Evolutionary conservation across 1,284 basidiomycete genomes (phyloP).

Genomic region (Xerocomus amazonicus): DNA sequence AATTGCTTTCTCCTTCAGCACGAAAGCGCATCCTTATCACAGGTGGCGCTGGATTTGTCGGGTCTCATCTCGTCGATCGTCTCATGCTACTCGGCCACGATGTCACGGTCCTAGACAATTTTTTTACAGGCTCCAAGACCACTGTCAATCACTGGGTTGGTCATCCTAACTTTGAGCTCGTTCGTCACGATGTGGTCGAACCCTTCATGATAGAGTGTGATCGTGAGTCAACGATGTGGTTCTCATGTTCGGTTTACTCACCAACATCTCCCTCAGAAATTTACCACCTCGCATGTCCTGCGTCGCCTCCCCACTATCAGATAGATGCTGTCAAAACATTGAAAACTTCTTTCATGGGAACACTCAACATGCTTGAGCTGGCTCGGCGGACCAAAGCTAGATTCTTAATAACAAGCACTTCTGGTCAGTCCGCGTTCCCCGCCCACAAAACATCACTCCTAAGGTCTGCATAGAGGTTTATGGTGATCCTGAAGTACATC

Average conservation of each 20-base stretch:
- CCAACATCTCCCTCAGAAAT: conserved; percentile 62
- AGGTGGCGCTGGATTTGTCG: conserved; percentile 96
- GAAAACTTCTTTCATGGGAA: conserved; percentile 98
- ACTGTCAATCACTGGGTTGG: conserved; percentile 94
- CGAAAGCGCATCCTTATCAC: conserved; percentile 93
- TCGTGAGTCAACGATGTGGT: conserved; percentile 50
- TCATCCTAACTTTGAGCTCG: conserved; percentile 97
- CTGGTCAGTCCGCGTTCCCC: conserved; percentile 48
- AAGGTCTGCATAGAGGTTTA: conserved; percentile 72
- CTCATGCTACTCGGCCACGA: conserved; percentile 98
- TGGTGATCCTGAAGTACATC: conserved; percentile 95
- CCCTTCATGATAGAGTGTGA: conserved; percentile 98
- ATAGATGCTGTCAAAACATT: conserved; percentile 95
- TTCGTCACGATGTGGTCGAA: conserved; percentile 95
- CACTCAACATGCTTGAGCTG: conserved; percentile 97
- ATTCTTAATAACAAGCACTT: conserved; percentile 93
- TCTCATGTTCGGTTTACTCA: neutral
- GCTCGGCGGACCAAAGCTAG: conserved; percentile 96
- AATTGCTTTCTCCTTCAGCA: conserved; percentile 70
- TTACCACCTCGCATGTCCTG: conserved; percentile 95
- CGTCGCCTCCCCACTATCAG: conserved; percentile 94
- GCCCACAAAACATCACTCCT: conserved; percentile 5
- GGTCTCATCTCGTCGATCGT: conserved; percentile 94
- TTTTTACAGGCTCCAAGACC: conserved; percentile 96
- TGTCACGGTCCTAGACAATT: conserved; percentile 96